Evolutionary conservation across 2,329 filamentous ascomycete species (phyloP).

Genomic region (Neonectria neomacrospora): DNA sequence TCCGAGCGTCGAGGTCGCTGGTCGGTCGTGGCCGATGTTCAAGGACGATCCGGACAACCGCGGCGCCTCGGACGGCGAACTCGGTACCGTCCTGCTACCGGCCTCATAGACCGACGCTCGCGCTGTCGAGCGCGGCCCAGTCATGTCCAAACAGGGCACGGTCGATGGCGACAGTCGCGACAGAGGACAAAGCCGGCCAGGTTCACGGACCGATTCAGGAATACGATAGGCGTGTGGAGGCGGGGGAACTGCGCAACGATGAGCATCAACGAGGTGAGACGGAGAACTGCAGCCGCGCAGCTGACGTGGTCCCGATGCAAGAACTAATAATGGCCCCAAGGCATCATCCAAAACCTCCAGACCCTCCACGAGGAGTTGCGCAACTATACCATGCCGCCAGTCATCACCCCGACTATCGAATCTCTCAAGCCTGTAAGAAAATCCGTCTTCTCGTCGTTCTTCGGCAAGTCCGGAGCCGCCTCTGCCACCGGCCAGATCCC

Average conservation of each 20-base stretch:
- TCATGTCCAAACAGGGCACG: conserved; percentile 30
- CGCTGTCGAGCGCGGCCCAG: conserved; percentile 20
- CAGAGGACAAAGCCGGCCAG: conserved; percentile 39
- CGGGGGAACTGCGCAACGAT: conserved; percentile 83
- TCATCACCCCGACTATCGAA: conserved; percentile 81
- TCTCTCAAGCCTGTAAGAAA: conserved; percentile 67
- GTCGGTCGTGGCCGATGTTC: conserved; percentile 31
- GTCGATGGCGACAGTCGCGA: conserved; percentile 46
- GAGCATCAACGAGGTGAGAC: conserved; percentile 84
- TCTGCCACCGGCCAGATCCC: conserved; percentile 67
- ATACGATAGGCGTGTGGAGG: conserved; percentile 83
- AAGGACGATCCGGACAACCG: conserved; percentile 39
- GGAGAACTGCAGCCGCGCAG: conserved; percentile 38
- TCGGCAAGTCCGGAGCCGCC: conserved; percentile 61
- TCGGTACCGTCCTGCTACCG: conserved; percentile 18
- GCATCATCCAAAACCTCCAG: conserved; percentile 89
- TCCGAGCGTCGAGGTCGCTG: conserved; percentile 27
- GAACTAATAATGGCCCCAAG: conserved; percentile 55
- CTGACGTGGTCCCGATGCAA: neutral
- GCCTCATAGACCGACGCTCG: conserved; percentile 10
- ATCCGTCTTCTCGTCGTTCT: conserved; percentile 70
- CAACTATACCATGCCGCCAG: conserved; percentile 76
- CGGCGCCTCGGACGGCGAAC: conserved; percentile 26
- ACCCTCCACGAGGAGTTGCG: conserved; percentile 86
- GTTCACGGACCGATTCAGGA: conserved; percentile 81